phyloP scores from a whole-genome alignment of 306 rosid species.

The Prunus campanulata region DNA sequence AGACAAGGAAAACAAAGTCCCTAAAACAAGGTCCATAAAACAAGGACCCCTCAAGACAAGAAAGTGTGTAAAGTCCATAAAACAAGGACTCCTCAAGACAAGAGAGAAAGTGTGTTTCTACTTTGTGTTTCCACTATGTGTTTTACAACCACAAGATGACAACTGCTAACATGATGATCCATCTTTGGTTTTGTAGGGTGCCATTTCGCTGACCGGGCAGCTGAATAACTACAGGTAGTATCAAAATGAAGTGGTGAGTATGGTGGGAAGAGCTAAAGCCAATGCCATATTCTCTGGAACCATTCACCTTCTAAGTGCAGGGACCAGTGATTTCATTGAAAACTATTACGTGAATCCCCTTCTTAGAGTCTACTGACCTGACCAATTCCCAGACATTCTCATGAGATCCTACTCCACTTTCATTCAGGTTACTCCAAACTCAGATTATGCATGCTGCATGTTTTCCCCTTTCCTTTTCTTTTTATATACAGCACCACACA shows the following conservation, averaged over 20 bases:
- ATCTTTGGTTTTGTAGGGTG: slow-evolving; percentile 32
- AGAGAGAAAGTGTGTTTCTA: no score
- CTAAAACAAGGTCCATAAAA: no score
- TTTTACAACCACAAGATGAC: no score
- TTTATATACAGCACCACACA: neutral
- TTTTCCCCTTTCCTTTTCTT: no score
- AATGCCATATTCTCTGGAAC: slow-evolving; percentile 44
- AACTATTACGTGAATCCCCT: slow-evolving; percentile 55
- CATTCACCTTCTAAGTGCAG: slow-evolving; percentile 54
- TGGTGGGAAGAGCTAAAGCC: slow-evolving; percentile 51
- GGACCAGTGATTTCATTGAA: slow-evolving; percentile 57
- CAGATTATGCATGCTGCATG: neutral
- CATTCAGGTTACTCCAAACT: slow-evolving; percentile 41
- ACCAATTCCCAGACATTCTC: slow-evolving; percentile 49
- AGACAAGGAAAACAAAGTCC: no score
- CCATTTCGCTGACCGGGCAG: slow-evolving; percentile 48
- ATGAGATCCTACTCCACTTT: slow-evolving; percentile 40
- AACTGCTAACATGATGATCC: neutral
- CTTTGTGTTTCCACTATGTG: no score
- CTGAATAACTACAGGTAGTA: slow-evolving; percentile 51
- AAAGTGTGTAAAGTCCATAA: no score
- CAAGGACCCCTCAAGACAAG: no score
- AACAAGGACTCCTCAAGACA: no score
- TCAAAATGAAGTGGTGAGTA: slow-evolving; percentile 38
- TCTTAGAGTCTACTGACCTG: slow-evolving; percentile 31